Evolutionary conservation across 1,284 basidiomycete species (phyloP).

Genomic region (Microbotryum silenes-acaulis): DNA sequence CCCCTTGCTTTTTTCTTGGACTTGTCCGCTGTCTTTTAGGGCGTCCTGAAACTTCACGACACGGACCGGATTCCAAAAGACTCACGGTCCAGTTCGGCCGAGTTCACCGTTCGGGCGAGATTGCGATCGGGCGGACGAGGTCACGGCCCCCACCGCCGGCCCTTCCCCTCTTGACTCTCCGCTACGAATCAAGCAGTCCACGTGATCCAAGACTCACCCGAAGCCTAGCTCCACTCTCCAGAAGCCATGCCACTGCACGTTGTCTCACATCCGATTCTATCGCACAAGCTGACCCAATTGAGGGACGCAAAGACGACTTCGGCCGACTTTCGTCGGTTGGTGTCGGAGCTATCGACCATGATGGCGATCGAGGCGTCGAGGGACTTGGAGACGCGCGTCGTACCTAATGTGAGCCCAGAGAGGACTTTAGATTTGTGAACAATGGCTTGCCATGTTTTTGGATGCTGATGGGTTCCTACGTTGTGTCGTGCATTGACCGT

Average conservation of each 20-base stretch:
- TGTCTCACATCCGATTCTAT: slow-evolving; percentile 63
- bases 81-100: no score
- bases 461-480: not conserved
- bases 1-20: no score
- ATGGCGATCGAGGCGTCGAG: slow-evolving; percentile 68
- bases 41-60: no score
- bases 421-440: not conserved
- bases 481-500: not conserved
- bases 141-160: no score
- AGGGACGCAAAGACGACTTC: slow-evolving; percentile 55
- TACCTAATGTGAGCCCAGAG: slow-evolving; percentile 52
- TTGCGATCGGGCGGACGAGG: no score
- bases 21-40: no score
- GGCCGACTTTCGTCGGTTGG: slow-evolving; percentile 72
- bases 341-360: slow-evolving; percentile 62
- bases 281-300: slow-evolving; percentile 62
- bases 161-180: no score
- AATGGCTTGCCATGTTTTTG: not conserved
- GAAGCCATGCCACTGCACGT: slow-evolving; percentile 33
- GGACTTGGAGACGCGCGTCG: slow-evolving; percentile 53
- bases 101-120: no score
- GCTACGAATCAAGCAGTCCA: no score
- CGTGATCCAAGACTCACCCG: no score
- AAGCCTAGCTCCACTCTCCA: no score
- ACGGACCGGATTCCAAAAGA: no score